phyloP scores from a whole-genome alignment of 148 eudicot genomes.

The Chenopodium berlandieri region DNA sequence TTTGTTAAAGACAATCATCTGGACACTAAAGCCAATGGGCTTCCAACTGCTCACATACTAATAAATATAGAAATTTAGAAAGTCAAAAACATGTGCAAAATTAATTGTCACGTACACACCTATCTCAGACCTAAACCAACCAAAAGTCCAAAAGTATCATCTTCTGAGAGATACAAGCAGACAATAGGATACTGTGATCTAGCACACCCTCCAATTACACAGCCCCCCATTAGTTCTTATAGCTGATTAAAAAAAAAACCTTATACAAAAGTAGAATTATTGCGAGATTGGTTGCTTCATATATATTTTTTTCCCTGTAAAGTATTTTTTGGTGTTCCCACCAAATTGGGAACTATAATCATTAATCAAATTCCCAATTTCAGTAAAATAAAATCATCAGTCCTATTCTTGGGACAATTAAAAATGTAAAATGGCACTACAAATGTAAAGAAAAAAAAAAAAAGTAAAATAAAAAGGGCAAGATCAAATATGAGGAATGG shows the following conservation, averaged over 20 bases:
- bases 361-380: too few species aligned
- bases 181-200: neutral
- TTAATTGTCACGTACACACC: slow-evolving; percentile 1
- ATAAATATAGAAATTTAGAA: neutral
- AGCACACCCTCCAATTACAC: neutral
- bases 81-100: slow-evolving; percentile 9
- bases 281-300: neutral
- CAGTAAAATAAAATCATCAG: neutral
- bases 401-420: neutral
- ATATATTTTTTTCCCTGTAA: too few species aligned
- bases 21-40: neutral
- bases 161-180: neutral
- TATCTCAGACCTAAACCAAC: slow-evolving; percentile 7
- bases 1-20: too few species aligned
- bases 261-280: too few species aligned
- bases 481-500: neutral
- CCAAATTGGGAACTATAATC: neutral
- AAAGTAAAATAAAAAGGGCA: neutral
- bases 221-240: neutral
- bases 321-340: neutral
- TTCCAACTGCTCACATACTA: neutral
- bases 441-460: neutral
- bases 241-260: too few species aligned
- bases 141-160: neutral
- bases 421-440: neutral